A percentile compares a stretch with the other conserved stretches of the same genome.
phyloP scores from a whole-genome alignment of 2,329 filamentous ascomycete species.

The Talaromyces funiculosus region DNA sequence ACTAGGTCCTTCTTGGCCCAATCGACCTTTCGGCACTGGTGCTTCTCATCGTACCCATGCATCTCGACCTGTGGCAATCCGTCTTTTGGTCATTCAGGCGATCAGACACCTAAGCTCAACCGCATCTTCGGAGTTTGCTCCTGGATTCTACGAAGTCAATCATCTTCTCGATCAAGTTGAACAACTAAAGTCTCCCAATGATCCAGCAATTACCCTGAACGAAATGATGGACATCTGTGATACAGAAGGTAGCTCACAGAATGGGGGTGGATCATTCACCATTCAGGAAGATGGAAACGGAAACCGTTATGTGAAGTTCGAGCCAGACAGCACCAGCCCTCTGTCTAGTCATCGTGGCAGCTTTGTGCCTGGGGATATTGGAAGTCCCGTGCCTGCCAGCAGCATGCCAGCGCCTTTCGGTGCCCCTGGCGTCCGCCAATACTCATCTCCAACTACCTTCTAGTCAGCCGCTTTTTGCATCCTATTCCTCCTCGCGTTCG shows the following conservation, averaged over 20 bases:
- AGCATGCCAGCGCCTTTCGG: conserved; percentile 33
- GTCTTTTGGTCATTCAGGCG: conserved; percentile 69
- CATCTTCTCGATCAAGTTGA: conserved; percentile 60
- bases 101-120: conserved; percentile 59
- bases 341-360: conserved; percentile 39
- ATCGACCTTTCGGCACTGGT: conserved; percentile 47
- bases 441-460: conserved; percentile 29
- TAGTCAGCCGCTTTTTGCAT: not conserved
- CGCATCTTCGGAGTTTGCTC: conserved; percentile 38
- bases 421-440: conserved; percentile 33
- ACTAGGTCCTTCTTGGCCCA: conserved; percentile 42
- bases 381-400: conserved; percentile 55
- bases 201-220: conserved; percentile 51
- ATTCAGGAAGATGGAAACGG: conserved; percentile 50
- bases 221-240: conserved; percentile 84
- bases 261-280: conserved; percentile 86
- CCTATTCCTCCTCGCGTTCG: not conserved
- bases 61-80: conserved; percentile 63
- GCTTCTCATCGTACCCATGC: conserved; percentile 47
- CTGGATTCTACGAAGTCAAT: conserved; percentile 66
- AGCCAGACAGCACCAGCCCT: conserved; percentile 48
- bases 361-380: conserved; percentile 59
- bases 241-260: conserved; percentile 77
- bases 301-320: conserved; percentile 42
- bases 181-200: conserved; percentile 55